Evolutionary conservation across 169 alveolate species (phyloP).

Genomic region (Prorocentrum cordatum): DNA sequence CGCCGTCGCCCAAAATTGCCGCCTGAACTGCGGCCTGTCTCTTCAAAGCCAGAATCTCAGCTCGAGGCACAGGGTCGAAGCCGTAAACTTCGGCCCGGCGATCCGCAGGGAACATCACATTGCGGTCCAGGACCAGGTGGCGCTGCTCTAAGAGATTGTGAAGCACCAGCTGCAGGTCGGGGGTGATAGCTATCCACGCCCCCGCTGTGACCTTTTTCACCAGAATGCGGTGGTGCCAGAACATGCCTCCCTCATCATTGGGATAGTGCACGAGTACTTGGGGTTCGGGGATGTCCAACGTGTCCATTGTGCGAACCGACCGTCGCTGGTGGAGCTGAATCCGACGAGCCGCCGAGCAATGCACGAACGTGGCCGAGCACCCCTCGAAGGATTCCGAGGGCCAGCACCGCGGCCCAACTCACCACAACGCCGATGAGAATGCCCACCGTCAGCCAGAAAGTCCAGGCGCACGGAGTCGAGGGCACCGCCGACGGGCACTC

Average conservation of each 20-base stretch:
- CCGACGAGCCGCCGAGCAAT: too few relatives aligned
- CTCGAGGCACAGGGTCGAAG: constrained; percentile 4
- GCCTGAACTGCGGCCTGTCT: neutral
- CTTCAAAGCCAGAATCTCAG: neutral
- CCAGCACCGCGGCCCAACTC: too few relatives aligned
- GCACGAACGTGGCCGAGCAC: too few relatives aligned
- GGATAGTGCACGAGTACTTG: neutral
- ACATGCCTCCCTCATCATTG: neutral
- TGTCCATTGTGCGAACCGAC: too few relatives aligned
- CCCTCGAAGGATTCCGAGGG: too few relatives aligned
- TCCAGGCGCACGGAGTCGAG: too few relatives aligned
- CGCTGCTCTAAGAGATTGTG: neutral
- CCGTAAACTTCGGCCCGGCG: constrained; percentile 10
- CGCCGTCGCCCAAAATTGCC: neutral
- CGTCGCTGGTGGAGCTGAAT: too few relatives aligned
- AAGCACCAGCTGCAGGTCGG: neutral
- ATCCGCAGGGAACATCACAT: neutral
- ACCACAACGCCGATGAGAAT: too few relatives aligned
- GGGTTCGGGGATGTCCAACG: neutral
- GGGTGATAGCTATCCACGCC: neutral
- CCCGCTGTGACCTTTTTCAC: neutral
- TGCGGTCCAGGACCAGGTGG: neutral
- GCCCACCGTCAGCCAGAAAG: too few relatives aligned
- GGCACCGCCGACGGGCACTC: too few relatives aligned
- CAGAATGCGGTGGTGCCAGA: constrained; percentile 1